phyloP scores from a whole-genome alignment of 768 basidiomycete species.

The Boletus reticulatus region DNA sequence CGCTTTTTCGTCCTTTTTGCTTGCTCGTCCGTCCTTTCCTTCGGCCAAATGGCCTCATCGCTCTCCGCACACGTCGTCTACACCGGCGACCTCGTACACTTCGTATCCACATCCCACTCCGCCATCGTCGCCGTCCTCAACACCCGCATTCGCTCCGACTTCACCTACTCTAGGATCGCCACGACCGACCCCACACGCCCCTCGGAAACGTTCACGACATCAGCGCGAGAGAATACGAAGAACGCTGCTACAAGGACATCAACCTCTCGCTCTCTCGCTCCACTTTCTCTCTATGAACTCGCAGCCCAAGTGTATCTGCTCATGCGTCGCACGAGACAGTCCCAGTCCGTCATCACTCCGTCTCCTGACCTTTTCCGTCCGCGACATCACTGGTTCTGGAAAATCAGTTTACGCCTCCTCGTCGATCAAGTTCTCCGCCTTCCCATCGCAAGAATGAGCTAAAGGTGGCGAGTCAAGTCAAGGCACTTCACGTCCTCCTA shows the following conservation, averaged over 20 bases:
- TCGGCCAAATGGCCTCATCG: conserved; percentile 38
- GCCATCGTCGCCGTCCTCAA: conserved; percentile 76
- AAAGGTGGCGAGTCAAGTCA: conserved; percentile 71
- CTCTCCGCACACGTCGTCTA: conserved; percentile 52
- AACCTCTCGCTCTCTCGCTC: conserved; percentile 54
- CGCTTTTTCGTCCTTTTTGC: not conserved
- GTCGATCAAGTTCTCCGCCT: conserved; percentile 80
- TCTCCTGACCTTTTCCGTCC: not conserved
- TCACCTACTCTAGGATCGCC: conserved; percentile 78
- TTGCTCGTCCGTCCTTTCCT: conserved; percentile 10
- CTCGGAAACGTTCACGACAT: conserved; percentile 81
- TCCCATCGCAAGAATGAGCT: conserved; percentile 74
- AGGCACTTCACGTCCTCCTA: conserved; percentile 71
- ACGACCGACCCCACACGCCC: conserved; percentile 67
- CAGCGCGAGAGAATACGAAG: conserved; percentile 81
- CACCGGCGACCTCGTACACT: conserved; percentile 75
- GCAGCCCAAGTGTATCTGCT: conserved; percentile 81
- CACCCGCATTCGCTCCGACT: conserved; percentile 81
- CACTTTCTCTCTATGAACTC: conserved; percentile 71
- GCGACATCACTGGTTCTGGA: conserved; percentile 88
- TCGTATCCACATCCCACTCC: conserved; percentile 65
- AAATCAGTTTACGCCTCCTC: conserved; percentile 78
- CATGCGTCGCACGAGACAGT: conserved; percentile 75
- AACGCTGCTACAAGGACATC: conserved; percentile 78
- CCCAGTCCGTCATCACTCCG: conserved; percentile 62